Evolutionary conservation across 2,329 filamentous ascomycete species (phyloP).

Genomic region (Aspergillus pseudoviridinutans): DNA sequence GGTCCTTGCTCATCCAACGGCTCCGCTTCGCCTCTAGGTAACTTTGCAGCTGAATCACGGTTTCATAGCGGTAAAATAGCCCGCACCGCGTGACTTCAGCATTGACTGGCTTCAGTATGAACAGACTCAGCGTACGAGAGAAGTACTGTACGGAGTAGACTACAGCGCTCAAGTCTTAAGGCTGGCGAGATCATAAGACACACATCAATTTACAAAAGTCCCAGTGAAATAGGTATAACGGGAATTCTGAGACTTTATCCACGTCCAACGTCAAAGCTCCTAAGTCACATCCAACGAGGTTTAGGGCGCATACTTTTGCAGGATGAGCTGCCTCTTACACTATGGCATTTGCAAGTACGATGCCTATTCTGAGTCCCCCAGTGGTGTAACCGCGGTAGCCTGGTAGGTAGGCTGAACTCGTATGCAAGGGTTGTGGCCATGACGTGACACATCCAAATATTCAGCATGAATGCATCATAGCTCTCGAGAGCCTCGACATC

Average conservation of each 20-base stretch:
- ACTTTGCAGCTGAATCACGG: not conserved
- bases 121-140: not conserved
- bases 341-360: no score
- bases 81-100: not conserved
- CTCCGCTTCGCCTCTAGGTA: not conserved
- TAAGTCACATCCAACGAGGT: not conserved
- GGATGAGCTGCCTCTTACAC: not conserved
- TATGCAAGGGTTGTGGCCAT: not conserved
- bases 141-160: not conserved
- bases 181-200: not conserved
- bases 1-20: not conserved
- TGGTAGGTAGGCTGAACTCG: not conserved
- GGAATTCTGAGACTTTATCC: not conserved
- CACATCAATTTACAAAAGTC: not conserved
- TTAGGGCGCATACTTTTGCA: not conserved
- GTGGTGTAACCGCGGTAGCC: not conserved
- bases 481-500: not conserved
- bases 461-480: not conserved
- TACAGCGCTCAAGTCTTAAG: not conserved
- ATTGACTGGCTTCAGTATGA: not conserved
- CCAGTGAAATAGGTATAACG: not conserved
- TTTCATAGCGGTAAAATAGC: not conserved
- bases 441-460: not conserved
- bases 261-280: not conserved
- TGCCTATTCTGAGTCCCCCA: not conserved